A percentile compares a stretch with the other conserved stretches of the same genome.
These are phyloP conservation scores for Trichosanthes truncata DNA, from an alignment of 306 rosid genomes.

Conservation along the genomic window DNA sequence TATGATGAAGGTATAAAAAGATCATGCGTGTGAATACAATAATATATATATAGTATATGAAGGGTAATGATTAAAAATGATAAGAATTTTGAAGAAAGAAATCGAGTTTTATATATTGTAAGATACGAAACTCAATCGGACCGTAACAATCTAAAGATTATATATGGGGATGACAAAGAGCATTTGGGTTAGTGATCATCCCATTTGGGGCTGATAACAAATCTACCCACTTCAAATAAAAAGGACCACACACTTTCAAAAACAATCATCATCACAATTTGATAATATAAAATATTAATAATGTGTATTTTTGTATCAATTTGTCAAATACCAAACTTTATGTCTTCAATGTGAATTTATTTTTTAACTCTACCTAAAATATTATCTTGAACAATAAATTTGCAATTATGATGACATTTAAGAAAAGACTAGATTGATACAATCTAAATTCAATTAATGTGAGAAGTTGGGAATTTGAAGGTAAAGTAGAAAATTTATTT, in stretches of 20 bases:
- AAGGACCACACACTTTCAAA: neutral
- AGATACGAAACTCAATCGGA: neutral
- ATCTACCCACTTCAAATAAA: neutral
- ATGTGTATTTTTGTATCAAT: neutral
- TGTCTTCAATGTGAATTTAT: neutral
- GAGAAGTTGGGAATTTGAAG: neutral
- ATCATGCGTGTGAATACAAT: neutral
- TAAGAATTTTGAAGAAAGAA: neutral
- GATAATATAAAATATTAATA: neutral
- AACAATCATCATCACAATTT: neutral
- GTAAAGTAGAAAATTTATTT: no score
- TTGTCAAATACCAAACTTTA: neutral
- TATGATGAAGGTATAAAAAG: neutral
- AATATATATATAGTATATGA: neutral
- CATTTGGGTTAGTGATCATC: slow-evolving; percentile 7
- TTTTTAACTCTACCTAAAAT: neutral
- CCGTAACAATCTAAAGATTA: neutral
- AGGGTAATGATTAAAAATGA: neutral
- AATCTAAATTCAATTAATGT: no score
- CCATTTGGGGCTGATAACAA: neutral
- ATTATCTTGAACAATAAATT: neutral
- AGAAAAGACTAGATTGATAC: no score
- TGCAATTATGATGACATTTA: neutral
- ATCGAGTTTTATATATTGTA: neutral
- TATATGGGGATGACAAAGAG: neutral